Evolutionary conservation across 768 basidiomycete species (phyloP), one percentile per base, ranked within the genome.

Genomic region (Stropharia rugosoannulata): DNA sequence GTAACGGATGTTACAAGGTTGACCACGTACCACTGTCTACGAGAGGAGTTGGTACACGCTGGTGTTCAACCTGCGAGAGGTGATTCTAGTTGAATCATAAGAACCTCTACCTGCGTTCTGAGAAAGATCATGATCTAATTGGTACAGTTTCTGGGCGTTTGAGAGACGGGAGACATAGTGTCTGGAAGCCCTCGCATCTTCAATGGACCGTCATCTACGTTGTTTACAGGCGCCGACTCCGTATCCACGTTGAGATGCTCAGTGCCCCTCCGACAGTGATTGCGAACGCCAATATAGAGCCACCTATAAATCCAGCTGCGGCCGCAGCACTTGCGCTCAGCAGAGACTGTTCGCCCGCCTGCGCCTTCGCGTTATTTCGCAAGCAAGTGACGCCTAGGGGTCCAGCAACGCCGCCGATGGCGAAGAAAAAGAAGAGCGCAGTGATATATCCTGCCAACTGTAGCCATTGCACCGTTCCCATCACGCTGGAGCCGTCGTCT

Each of bases 331-430:
- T 65, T 0, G 68, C 32, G 22, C 63, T 64, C 49, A 75, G 62
- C 58, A 69, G 62, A 12, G 25, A 58, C 48, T 41, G 55, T 15
- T 32, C 25, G 11, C 42, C 62, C 0, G 56, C 59, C 25, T 62
- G 19, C 13, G 45, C 38, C 43, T 56, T 29, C 7, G 49, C 42
- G 32, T 52, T 59, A 27, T 38, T 50, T 19, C 60, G 59, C 0
- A 74, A 61, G 46, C 73, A 74, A 2, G 67, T 66, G 5, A 72
- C 70, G 13, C 73, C 73, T 10, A 74, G 58, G 4, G 73, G 68
- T 9, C 66, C 70, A 4, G 71, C 61, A 4, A 67, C 58, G 7
- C 63, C 66, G 2, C 70, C 70, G 3, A 74, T 55, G 15, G 61
- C 54, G 5, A 71, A 39, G 18, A 57, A 27, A 8, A 72, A 52